These are phyloP conservation scores for Nakaseomyces delphensis DNA, from an alignment of 1,139 yeast species.

Conservation along the genomic window DNA sequence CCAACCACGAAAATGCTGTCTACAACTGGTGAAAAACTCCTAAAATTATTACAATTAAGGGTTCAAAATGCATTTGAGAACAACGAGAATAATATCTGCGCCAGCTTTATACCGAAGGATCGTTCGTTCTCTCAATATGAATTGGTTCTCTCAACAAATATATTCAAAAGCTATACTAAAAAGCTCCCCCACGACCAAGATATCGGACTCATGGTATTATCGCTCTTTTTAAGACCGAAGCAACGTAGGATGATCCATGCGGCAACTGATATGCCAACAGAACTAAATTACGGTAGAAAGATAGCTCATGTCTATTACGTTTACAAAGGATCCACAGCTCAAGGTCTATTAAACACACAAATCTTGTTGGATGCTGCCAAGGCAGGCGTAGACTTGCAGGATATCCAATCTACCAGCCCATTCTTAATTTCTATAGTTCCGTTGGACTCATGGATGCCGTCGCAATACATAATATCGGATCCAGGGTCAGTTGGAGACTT, in stretches of 20 bases:
- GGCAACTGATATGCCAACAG: neutral
- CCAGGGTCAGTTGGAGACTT: neutral
- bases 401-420: neutral
- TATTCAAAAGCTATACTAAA: constrained; percentile 3
- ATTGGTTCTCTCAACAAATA: neutral
- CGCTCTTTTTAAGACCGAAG: neutral
- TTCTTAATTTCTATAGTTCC: constrained; percentile 4
- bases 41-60: constrained; percentile 3
- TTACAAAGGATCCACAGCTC: constrained; percentile 1
- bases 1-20: neutral
- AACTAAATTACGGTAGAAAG: constrained; percentile 1
- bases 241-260: constrained; percentile 1
- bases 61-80: constrained; percentile 5
- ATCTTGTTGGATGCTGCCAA: constrained; percentile 2
- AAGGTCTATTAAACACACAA: constrained; percentile 2
- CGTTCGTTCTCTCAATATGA: constrained; percentile 1
- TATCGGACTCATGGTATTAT: constrained; percentile 1
- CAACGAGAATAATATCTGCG: constrained; percentile 4
- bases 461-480: constrained; percentile 1
- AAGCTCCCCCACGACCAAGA: constrained; percentile 4
- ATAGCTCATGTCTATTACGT: constrained; percentile 2
- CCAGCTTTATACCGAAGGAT: neutral
- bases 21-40: neutral
- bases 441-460: constrained; percentile 1
- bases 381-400: constrained; percentile 2